A percentile compares a stretch with the other conserved stretches of the same genome.
These are phyloP conservation scores for Vitis rotundifolia DNA, from an alignment of 164 flowering plant species.

Conservation along the genomic window DNA sequence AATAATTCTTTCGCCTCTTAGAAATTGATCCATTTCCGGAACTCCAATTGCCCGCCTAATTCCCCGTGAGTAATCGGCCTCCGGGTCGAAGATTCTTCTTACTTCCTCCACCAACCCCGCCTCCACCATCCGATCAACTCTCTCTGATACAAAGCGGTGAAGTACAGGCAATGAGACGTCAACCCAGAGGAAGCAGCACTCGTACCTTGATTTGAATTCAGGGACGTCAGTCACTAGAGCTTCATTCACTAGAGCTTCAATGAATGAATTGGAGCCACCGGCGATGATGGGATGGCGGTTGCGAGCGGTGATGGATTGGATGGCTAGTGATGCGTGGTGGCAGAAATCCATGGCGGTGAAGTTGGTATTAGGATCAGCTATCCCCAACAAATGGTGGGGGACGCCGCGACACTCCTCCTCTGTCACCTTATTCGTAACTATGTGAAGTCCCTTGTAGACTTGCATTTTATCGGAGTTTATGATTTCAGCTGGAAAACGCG, in stretches of 20 bases:
- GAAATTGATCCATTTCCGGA: slow-evolving; percentile 44
- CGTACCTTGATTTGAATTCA: slow-evolving; percentile 45
- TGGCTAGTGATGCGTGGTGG: slow-evolving; percentile 30
- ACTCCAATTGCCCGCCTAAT: slow-evolving; percentile 60
- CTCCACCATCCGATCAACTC: slow-evolving; percentile 58
- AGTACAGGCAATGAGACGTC: slow-evolving; percentile 48
- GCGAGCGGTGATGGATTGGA: slow-evolving; percentile 40
- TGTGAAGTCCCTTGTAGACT: slow-evolving; percentile 66
- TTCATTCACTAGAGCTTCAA: slow-evolving; percentile 57
- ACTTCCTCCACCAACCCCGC: slow-evolving; percentile 53
- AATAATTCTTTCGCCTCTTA: slow-evolving; percentile 16
- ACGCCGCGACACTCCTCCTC: slow-evolving; percentile 58
- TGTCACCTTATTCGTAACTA: slow-evolving; percentile 85
- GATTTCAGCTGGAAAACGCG: slow-evolving; percentile 60
- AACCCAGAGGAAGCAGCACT: slow-evolving; percentile 68
- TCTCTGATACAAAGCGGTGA: slow-evolving; percentile 32
- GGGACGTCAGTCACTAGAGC: slow-evolving; percentile 48
- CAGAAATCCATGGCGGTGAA: slow-evolving; percentile 59
- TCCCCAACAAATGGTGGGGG: slow-evolving; percentile 74
- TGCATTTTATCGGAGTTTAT: slow-evolving; percentile 90
- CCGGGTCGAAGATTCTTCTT: slow-evolving; percentile 34
- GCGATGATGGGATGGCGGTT: slow-evolving; percentile 70
- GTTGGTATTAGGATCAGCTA: slow-evolving; percentile 41
- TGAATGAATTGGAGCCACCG: slow-evolving; percentile 85
- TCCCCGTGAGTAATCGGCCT: slow-evolving; percentile 43